Conservation (phyloP, 2,329 filamentous ascomycete species). For the Colletotrichum navitas region DNA sequence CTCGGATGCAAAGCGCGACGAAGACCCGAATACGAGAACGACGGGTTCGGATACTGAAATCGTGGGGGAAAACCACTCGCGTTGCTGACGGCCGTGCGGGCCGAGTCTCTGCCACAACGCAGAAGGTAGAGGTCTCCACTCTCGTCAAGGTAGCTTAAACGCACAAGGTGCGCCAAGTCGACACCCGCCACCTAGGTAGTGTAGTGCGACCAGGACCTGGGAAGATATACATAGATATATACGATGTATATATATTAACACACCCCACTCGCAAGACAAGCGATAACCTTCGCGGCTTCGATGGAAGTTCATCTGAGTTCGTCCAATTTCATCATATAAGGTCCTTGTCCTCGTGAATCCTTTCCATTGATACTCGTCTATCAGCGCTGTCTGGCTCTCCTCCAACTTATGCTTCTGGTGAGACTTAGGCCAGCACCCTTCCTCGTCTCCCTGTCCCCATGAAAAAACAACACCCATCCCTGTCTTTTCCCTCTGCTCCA, state of each 20-base stretch:
- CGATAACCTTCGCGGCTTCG: neutral
- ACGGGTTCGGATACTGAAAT: conserved; percentile 21
- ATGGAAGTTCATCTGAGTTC: neutral
- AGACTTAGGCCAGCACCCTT: conserved; percentile 18
- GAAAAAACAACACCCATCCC: neutral
- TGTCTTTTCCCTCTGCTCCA: conserved; percentile 15
- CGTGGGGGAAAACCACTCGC: neutral
- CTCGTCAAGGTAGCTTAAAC: neutral
- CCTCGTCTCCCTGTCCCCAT: conserved; percentile 10
- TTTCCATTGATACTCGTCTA: conserved; percentile 41
- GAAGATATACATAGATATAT: neutral
- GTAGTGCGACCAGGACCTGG: neutral
- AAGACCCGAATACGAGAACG: conserved; percentile 35
- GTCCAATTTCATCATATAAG: neutral
- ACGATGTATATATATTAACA: neutral
- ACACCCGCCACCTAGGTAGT: neutral
- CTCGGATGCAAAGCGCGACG: conserved; percentile 30
- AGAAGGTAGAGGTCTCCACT: neutral
- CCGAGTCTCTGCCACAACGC: neutral
- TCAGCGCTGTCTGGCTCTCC: conserved; percentile 31
- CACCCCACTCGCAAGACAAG: neutral
- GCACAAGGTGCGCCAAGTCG: neutral
- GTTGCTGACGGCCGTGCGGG: conserved; percentile 1
- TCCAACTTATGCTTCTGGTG: conserved; percentile 24
- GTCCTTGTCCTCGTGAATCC: conserved; percentile 18